Evolutionary conservation across 164 flowering plant species (phyloP), one percentile per base, ranked within the genome.

Genomic region (Nymphaea thermarum): DNA sequence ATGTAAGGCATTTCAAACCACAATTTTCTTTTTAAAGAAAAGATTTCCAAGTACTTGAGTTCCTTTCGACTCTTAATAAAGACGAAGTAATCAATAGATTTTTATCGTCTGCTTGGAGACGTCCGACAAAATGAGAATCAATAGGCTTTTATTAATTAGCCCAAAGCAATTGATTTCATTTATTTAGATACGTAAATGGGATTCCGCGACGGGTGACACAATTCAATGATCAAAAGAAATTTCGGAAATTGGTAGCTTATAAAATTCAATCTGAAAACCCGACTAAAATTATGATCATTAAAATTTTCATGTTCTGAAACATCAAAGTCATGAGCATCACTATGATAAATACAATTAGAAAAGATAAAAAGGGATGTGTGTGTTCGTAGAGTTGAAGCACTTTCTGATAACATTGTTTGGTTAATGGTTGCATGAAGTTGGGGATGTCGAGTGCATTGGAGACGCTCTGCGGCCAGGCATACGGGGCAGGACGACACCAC

Each of bases 381-480:
- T 25, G 36, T 25, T 25, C 36, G 36, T 25, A 25, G 36, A 55
- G 1, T 10, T 8, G 1, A 55, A 55, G 10, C 60, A 55, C 1
- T 8, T 55, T 10, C 10, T 8, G 16, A 55, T 16, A 55, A 10
- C 10, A 55, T 16, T 55, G 60, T 55, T 55, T 55, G 60, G 16
- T 8, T 16, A 8, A 55, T 55, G 60, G 16, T 8, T 55, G 60
- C 6, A 5, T 44, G 64, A 51, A 72, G 75, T 47, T 75, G 15
- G 77, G 77, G 25, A 66, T 76, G 79, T 69, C 72, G 11, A 76
- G 68, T 65, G 77, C 73, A 5, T 66, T 75, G 7, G 79, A 76
- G 66, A 77, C 81, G 3, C 65, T 82, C 2, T 82, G 84, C 66
- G 81, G 84, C 3, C 81, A 79, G 67, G 81, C 84, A 10, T 82